Percentiles rank a stretch among this genome's conserved stretches.
Evolutionary conservation across 768 basidiomycete species (phyloP).

Genomic region (Boletus huronensis): DNA sequence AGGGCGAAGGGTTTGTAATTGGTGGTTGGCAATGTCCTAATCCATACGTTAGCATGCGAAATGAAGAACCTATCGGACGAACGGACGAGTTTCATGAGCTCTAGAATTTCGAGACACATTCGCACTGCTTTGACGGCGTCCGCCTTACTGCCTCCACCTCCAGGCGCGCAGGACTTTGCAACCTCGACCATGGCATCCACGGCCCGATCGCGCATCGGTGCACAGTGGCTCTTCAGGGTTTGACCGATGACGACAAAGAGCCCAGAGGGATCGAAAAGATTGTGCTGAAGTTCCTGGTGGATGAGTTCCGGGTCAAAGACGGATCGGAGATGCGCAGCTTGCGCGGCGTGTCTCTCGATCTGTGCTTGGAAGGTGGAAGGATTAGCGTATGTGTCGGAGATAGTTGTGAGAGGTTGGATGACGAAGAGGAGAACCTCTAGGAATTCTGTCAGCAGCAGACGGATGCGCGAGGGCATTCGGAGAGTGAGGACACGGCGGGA

Average conservation of each 20-base stretch:
- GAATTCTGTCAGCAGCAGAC: constrained; percentile 67
- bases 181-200: constrained; percentile 81
- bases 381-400: constrained; percentile 58
- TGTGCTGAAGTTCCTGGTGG: constrained; percentile 73
- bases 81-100: constrained; percentile 93
- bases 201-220: constrained; percentile 84
- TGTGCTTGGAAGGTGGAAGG: constrained; percentile 57
- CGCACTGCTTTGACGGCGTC: constrained; percentile 73
- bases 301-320: constrained; percentile 82
- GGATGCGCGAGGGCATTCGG: constrained; percentile 70
- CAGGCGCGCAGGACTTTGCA: constrained; percentile 56
- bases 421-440: constrained; percentile 79
- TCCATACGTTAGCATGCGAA: constrained; percentile 19
- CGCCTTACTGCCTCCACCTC: constrained; percentile 50
- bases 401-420: constrained; percentile 72
- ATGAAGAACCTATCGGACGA: constrained; percentile 12
- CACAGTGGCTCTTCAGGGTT: constrained; percentile 86
- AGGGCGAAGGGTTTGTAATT: constrained; percentile 89
- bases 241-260: constrained; percentile 77
- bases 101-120: constrained; percentile 85
- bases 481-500: constrained; percentile 50
- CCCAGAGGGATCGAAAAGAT: constrained; percentile 73
- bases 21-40: constrained; percentile 96
- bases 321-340: constrained; percentile 63
- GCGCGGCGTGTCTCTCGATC: constrained; percentile 58